These are phyloP conservation scores for Astraeus odoratus DNA, from an alignment of 768 basidiomycete species.

Conservation along the genomic window DNA sequence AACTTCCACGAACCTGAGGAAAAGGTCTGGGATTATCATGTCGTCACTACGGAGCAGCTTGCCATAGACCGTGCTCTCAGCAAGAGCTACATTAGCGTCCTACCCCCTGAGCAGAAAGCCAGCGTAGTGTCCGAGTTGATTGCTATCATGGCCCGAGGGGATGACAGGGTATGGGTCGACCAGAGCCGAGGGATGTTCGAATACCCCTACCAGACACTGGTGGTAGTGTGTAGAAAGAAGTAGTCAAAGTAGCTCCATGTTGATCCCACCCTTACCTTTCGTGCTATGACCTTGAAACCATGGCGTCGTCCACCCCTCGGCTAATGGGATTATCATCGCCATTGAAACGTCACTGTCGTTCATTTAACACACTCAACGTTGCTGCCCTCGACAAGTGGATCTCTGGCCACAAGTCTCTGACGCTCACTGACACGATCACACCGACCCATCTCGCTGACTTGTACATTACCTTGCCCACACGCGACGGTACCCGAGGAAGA, in stretches of 20 bases:
- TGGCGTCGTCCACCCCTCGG: neutral
- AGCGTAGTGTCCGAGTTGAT: conserved; percentile 45
- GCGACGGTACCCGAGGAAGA: conserved; percentile 48
- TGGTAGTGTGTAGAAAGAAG: conserved; percentile 47
- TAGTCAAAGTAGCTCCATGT: conserved; percentile 8
- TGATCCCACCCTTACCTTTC: neutral
- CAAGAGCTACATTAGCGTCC: conserved; percentile 79
- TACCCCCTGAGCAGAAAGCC: conserved; percentile 50
- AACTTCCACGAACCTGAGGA: conserved; percentile 57
- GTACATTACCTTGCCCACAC: conserved; percentile 49
- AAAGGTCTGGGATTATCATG: conserved; percentile 43
- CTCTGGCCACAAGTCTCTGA: conserved; percentile 37
- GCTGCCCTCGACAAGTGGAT: conserved; percentile 49
- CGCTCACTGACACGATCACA: conserved; percentile 43
- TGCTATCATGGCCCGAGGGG: conserved; percentile 49
- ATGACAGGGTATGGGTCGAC: conserved; percentile 71
- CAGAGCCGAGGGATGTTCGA: conserved; percentile 65
- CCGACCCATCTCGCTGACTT: conserved; percentile 56
- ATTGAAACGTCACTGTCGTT: conserved; percentile 6
- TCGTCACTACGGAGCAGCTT: conserved; percentile 47
- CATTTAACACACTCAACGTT: conserved; percentile 9
- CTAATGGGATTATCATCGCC: neutral
- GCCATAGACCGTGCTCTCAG: conserved; percentile 64
- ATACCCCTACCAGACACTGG: conserved; percentile 69
- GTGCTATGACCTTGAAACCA: neutral